Evolutionary conservation across 495 filamentous ascomycete genomes (phyloP).

Genomic region (Trichodelitschia bisporula): DNA sequence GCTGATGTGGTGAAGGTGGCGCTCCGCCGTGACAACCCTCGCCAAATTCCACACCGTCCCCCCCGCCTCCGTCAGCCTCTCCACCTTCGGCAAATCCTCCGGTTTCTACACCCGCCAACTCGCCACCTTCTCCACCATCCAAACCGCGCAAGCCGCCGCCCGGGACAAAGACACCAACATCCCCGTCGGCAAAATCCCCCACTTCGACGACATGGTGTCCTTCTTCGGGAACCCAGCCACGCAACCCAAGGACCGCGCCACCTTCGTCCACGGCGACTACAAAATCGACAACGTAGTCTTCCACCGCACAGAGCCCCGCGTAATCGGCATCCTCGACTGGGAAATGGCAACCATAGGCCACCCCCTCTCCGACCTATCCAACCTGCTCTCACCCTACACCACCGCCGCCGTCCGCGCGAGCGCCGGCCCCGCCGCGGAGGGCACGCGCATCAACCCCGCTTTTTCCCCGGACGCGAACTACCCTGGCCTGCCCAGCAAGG

Average conservation of each 20-base stretch:
- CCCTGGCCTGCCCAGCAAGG: constrained; percentile 39
- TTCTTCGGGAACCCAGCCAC: constrained; percentile 48
- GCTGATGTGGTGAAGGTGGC: too few relatives aligned
- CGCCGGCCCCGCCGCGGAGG: too few relatives aligned
- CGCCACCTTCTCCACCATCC: constrained; percentile 45
- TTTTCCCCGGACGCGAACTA: constrained; percentile 32
- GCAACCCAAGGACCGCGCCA: constrained; percentile 34
- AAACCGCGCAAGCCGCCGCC: constrained; percentile 39
- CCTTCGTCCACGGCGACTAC: constrained; percentile 72
- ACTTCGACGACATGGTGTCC: constrained; percentile 44
- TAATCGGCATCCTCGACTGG: constrained; percentile 85
- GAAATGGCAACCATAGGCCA: constrained; percentile 89
- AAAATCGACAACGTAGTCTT: constrained; percentile 90
- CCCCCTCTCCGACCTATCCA: constrained; percentile 66
- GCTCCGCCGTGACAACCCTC: constrained; percentile 50
- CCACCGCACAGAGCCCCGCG: constrained; percentile 54
- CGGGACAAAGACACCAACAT: constrained; percentile 47
- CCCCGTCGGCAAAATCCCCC: constrained; percentile 49
- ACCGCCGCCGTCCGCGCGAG: too few relatives aligned
- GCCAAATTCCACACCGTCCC: constrained; percentile 54
- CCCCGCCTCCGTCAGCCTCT: constrained; percentile 34
- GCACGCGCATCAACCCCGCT: constrained; percentile 6
- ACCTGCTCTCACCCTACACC: constrained; percentile 40
- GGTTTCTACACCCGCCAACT: constrained; percentile 77
- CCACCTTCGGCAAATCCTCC: constrained; percentile 38